These are phyloP conservation scores for Colletotrichum musicola DNA, from an alignment of 2,329 filamentous ascomycete genomes.

Conservation along the genomic window DNA sequence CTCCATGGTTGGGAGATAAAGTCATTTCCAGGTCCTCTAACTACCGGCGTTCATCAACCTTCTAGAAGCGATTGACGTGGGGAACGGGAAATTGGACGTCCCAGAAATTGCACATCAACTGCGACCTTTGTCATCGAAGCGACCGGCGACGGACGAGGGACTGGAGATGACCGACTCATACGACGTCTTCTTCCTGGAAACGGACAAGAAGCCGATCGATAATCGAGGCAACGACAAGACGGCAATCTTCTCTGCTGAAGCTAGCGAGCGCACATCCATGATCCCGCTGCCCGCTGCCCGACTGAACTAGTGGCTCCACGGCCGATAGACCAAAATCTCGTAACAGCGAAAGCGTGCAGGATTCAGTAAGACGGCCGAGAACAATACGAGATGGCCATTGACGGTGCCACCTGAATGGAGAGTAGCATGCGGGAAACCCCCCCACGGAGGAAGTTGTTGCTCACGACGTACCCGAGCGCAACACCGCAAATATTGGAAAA, in stretches of 20 bases:
- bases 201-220: conserved; percentile 18
- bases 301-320: conserved; percentile 25
- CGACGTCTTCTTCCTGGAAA: conserved; percentile 4
- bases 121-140: conserved; percentile 11
- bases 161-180: conserved; percentile 23
- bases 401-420: conserved; percentile 30
- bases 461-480: background rate
- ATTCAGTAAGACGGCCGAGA: conserved; percentile 25
- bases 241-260: conserved; percentile 15
- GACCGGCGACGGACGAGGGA: conserved; percentile 1
- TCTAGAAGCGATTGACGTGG: conserved; percentile 40
- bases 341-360: conserved; percentile 3
- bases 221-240: conserved; percentile 20
- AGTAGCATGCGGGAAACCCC: background rate
- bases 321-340: conserved; percentile 25
- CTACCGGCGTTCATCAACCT: conserved; percentile 38
- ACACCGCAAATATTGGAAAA: background rate
- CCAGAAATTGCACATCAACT: conserved; percentile 21
- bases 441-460: conserved; percentile 2
- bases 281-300: background rate
- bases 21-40: conserved; percentile 38
- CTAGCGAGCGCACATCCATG: conserved; percentile 9
- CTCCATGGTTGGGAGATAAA: conserved; percentile 36
- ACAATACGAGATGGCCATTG: conserved; percentile 15
- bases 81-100: conserved; percentile 38